phyloP scores from a whole-genome alignment of 768 basidiomycete genomes.

The Mycena galopus region DNA sequence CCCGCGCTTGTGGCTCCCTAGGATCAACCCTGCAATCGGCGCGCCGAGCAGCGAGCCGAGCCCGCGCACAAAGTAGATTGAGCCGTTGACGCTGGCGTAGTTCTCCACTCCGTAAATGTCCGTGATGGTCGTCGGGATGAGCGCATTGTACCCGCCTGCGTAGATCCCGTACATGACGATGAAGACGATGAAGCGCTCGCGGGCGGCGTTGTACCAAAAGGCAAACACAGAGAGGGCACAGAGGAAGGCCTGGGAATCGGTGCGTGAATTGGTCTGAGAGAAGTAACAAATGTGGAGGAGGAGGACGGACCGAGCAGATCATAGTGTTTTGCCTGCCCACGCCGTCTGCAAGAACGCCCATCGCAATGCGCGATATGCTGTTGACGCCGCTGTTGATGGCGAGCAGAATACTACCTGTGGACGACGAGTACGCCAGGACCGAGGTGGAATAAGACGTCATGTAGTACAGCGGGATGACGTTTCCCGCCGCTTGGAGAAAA shows the following conservation, averaged over 20 bases:
- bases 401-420: constrained; percentile 53
- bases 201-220: constrained; percentile 56
- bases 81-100: constrained; percentile 56
- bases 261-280: background rate
- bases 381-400: constrained; percentile 59
- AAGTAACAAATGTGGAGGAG: background rate
- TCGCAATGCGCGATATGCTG: constrained; percentile 53
- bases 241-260: constrained; percentile 49
- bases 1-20: constrained; percentile 49
- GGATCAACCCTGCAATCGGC: constrained; percentile 56
- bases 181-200: constrained; percentile 55
- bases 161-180: constrained; percentile 56
- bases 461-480: constrained; percentile 60
- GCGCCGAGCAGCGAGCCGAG: constrained; percentile 56
- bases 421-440: constrained; percentile 52
- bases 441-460: constrained; percentile 56
- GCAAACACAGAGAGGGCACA: constrained; percentile 55
- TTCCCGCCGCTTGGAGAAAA: constrained; percentile 59
- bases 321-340: constrained; percentile 61
- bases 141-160: constrained; percentile 60
- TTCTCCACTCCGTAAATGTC: constrained; percentile 59
- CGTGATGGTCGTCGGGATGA: constrained; percentile 58
- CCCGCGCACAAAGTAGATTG: constrained; percentile 58
- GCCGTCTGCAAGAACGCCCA: constrained; percentile 57
- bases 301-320: constrained; percentile 51